Conservation (phyloP, 2,329 filamentous ascomycete species). For the Trichophyton simii region DNA sequence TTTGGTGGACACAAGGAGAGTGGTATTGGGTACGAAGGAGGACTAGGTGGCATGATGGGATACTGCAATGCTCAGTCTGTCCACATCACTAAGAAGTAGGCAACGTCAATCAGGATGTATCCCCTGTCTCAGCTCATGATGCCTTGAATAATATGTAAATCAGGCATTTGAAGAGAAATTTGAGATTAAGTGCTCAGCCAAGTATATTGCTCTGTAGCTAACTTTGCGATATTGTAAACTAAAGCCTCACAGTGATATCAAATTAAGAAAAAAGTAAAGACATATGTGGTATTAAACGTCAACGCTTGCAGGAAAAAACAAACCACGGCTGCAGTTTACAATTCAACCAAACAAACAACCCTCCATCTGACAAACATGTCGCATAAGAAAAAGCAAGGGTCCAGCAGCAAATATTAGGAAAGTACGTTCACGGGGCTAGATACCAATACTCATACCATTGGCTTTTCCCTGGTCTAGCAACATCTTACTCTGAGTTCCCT, state of each 20-base stretch:
- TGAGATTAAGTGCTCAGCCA: no score
- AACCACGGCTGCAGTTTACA: neutral
- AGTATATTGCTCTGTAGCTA: no score
- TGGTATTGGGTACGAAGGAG: constrained; percentile 40
- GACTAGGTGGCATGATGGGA: constrained; percentile 27
- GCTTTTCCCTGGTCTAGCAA: neutral
- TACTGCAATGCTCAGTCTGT: constrained; percentile 31
- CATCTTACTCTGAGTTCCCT: neutral
- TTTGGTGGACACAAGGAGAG: constrained; percentile 44
- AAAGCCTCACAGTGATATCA: neutral
- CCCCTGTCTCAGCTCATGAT: no score
- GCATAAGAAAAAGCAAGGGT: neutral
- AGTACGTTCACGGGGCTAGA: neutral
- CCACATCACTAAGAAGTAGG: constrained; percentile 19
- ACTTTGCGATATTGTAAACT: no score
- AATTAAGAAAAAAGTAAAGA: neutral
- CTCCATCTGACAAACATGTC: neutral
- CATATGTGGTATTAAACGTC: neutral
- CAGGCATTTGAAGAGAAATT: neutral
- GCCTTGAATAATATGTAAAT: no score
- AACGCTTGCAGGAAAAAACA: neutral
- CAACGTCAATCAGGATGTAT: no score
- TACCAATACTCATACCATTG: neutral
- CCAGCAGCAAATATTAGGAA: neutral
- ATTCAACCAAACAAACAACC: neutral